Conservation (phyloP, 257 asterid species). For the Apocynum venetum region DNA sequence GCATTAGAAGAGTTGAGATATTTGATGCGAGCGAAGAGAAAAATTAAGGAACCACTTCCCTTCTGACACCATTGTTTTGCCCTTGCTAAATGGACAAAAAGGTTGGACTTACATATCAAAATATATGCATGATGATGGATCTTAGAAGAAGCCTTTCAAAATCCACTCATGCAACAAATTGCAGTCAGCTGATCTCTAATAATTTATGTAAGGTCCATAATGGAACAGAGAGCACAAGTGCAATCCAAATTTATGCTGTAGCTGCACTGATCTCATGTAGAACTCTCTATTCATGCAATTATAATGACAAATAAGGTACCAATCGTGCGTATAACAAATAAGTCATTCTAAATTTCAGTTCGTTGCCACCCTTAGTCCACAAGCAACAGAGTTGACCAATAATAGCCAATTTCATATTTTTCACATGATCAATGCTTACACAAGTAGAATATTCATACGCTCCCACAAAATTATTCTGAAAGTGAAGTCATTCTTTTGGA, state of each 20-base stretch:
- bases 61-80: not conserved
- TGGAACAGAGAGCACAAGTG: not conserved
- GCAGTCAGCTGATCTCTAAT: not conserved
- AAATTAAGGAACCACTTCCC: not conserved
- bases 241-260: not conserved
- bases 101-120: not conserved
- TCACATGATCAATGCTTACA: not conserved
- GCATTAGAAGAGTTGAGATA: not conserved
- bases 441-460: not conserved
- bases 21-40: not conserved
- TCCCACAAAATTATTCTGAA: not conserved
- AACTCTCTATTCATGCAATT: conserved; percentile 22
- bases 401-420: conserved; percentile 11
- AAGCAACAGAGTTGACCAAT: not conserved
- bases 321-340: not conserved
- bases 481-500: not conserved
- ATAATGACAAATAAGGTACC: conserved; percentile 14
- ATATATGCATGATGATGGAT: not conserved
- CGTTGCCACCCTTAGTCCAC: too few relatives aligned
- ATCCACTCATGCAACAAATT: not conserved
- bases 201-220: not conserved
- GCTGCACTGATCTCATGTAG: conserved; percentile 1
- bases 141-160: not conserved
- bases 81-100: not conserved
- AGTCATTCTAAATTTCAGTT: not conserved